Percentiles rank a stretch among this genome's conserved stretches.
Conservation (phyloP, 805 yeast species). For the Saccharomyces paradoxus region DNA sequence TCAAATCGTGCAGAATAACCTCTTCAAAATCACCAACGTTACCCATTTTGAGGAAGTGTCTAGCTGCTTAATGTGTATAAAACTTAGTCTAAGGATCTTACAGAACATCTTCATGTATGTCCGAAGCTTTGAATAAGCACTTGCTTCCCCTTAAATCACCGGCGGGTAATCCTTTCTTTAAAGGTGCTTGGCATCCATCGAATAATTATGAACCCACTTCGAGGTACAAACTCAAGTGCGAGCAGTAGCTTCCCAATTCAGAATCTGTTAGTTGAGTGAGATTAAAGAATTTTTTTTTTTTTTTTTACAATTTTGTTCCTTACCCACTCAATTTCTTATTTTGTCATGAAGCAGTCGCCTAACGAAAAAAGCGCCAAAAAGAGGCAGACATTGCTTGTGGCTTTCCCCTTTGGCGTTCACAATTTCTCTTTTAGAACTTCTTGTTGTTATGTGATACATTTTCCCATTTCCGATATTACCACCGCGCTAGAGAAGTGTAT, state of each 20-base stretch:
- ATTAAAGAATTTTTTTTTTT: too few species aligned
- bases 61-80: not conserved
- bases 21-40: not conserved
- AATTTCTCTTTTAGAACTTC: not conserved
- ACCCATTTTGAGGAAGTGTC: not conserved
- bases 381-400: not conserved
- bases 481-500: not conserved
- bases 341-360: not conserved
- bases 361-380: not conserved
- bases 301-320: too few species aligned
- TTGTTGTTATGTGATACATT: not conserved
- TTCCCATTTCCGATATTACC: not conserved
- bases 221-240: not conserved
- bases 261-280: not conserved
- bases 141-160: not conserved
- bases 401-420: not conserved
- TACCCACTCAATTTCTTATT: not conserved
- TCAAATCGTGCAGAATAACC: slow-evolving; percentile 5
- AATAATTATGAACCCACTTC: too few species aligned
- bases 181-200: too few species aligned
- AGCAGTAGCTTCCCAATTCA: not conserved
- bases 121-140: not conserved
- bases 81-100: not conserved
- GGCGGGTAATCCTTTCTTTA: not conserved
- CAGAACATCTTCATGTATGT: not conserved